phyloP scores from a whole-genome alignment of 495 filamentous ascomycete species.

The Thermothielavioides terrestris region DNA sequence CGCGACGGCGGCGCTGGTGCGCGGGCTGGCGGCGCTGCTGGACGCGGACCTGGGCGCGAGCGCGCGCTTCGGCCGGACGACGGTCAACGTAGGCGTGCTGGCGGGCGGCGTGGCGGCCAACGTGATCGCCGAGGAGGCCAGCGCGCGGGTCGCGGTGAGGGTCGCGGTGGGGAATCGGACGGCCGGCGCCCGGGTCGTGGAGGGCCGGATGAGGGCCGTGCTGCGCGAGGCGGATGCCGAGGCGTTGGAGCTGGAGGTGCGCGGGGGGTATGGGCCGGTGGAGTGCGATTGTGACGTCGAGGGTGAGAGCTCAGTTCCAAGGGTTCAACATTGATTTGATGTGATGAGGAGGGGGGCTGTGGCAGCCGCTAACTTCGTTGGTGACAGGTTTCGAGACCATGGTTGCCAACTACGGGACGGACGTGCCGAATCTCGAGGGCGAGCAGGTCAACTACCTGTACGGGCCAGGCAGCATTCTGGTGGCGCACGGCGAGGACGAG shows the following conservation, averaged over 20 bases:
- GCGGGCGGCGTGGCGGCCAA: conserved; percentile 81
- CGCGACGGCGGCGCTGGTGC: conserved; percentile 66
- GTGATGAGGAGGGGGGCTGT: not conserved
- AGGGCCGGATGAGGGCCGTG: conserved; percentile 47
- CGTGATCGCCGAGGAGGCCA: conserved; percentile 69
- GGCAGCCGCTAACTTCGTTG: too few relatives aligned
- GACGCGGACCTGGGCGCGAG: conserved; percentile 61
- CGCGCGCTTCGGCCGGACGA: conserved; percentile 73
- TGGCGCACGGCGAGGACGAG: conserved; percentile 84
- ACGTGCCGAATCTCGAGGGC: conserved; percentile 67
- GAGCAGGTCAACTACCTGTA: conserved; percentile 78
- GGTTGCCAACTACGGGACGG: conserved; percentile 86
- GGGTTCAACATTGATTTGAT: not conserved
- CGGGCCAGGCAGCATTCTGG: conserved; percentile 79
- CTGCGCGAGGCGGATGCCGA: conserved; percentile 47
- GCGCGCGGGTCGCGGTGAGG: conserved; percentile 57
- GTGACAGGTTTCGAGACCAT: conserved; percentile 59
- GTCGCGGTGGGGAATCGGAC: conserved; percentile 63
- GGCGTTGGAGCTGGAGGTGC: conserved; percentile 53
- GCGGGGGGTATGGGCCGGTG: conserved; percentile 59
- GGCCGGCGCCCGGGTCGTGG: conserved; percentile 44
- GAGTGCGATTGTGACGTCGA: conserved; percentile 71
- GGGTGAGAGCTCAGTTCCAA: too few relatives aligned
- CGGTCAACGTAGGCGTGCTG: conserved; percentile 73
- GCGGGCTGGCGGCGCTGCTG: conserved; percentile 54